A percentile compares a stretch with the other conserved stretches of the same genome.
These are phyloP conservation scores for Phialocephala sp. DNA, from an alignment of 2,329 filamentous ascomycete species.

Conservation along the genomic window DNA sequence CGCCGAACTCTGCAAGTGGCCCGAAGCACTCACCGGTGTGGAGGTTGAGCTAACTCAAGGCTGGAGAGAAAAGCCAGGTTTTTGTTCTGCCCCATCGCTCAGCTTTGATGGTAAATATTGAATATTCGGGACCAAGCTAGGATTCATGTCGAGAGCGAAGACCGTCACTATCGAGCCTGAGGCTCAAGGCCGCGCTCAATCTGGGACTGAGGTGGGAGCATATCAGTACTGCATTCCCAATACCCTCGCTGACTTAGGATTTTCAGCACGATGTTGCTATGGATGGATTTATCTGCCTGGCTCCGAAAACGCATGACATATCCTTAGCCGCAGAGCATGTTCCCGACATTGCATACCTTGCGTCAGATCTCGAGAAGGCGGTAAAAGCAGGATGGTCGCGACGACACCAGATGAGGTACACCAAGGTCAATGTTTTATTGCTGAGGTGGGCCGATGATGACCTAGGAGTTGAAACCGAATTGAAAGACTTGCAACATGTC, in stretches of 20 bases:
- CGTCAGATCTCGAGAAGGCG: conserved; percentile 3
- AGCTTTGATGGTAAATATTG: neutral
- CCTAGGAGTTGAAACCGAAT: conserved; percentile 9
- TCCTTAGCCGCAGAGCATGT: conserved; percentile 1
- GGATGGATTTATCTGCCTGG: neutral
- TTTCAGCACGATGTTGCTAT: neutral
- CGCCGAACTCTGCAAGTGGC: neutral
- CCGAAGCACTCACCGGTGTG: neutral
- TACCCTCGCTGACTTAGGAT: neutral
- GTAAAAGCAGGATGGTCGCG: conserved; percentile 18
- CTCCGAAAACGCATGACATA: conserved; percentile 12
- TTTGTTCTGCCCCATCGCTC: neutral
- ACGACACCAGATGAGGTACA: conserved; percentile 10
- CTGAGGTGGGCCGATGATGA: conserved; percentile 22
- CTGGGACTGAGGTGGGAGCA: neutral
- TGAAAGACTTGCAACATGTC: conserved; percentile 12
- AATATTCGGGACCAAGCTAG: neutral
- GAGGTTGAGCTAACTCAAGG: neutral
- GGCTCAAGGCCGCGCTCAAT: neutral
- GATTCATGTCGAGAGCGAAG: neutral
- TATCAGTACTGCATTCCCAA: neutral
- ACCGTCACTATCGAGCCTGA: neutral
- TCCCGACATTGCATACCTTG: conserved; percentile 11
- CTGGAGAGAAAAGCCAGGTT: neutral
- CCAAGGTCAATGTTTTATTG: conserved; percentile 13